A percentile compares a stretch with the other conserved stretches of the same genome.
Conservation (phyloP, 768 basidiomycete species). For the Clitopilus hobsonii region DNA sequence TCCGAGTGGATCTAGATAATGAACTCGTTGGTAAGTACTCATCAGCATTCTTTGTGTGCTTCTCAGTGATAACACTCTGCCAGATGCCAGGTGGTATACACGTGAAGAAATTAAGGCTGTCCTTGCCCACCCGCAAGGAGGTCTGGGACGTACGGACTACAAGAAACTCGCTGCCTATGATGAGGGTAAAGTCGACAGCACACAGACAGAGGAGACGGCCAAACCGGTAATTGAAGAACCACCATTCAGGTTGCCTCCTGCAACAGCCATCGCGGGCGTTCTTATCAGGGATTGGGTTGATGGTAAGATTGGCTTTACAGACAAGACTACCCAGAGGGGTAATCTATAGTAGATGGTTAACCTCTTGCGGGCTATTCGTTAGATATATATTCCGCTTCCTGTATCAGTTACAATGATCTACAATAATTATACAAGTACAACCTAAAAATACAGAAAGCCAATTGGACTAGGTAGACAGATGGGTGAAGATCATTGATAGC, state of each 20-base stretch:
- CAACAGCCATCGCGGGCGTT: conserved; percentile 79
- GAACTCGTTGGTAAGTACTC: conserved; percentile 76
- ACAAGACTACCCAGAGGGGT: not conserved
- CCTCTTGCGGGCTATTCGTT: not conserved
- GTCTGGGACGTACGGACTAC: conserved; percentile 40
- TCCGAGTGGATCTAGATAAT: conserved; percentile 87
- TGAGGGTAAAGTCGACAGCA: conserved; percentile 22
- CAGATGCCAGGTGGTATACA: conserved; percentile 89
- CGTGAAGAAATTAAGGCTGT: conserved; percentile 66
- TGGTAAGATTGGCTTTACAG: conserved; percentile 16
- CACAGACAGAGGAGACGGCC: conserved; percentile 15
- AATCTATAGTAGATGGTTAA: not conserved
- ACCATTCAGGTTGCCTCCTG: conserved; percentile 71
- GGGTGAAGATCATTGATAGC: conserved; percentile 36
- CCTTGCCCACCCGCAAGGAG: conserved; percentile 52
- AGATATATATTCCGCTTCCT: conserved; percentile 13
- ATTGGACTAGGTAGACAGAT: too few relatives aligned
- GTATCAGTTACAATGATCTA: not conserved
- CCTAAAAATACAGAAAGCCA: not conserved
- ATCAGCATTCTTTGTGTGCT: not conserved
- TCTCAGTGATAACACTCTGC: not conserved
- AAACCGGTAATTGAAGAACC: conserved; percentile 32
- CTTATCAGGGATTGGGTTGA: conserved; percentile 74
- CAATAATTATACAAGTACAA: conserved; percentile 4
- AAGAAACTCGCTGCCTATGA: conserved; percentile 39